Evolutionary conservation across 2,329 filamentous ascomycete species (phyloP), one percentile per base, ranked within the genome.

Genomic region (Lecanosticta acicola): DNA sequence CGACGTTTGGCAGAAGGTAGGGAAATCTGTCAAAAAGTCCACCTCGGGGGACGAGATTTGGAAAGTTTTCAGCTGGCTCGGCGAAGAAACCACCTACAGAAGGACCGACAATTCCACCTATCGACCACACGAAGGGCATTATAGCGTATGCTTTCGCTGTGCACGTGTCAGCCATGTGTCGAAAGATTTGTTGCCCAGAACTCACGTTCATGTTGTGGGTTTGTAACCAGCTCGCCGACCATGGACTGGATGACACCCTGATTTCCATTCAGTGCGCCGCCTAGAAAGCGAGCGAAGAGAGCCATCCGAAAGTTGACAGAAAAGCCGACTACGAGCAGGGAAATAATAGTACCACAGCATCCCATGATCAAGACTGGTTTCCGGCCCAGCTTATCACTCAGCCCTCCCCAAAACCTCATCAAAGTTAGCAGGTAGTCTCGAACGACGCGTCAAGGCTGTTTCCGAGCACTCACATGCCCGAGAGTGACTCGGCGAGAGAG

Each of bases 41-140:
- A 45, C 77, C 74, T 14, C 71, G 60, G 35, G 84, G 80, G 61
- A 95, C 93, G 1, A 79, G 36, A 19, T 74, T 69, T 16, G 91
- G 89, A 66, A 85, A 94, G 16, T 81, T 81, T 29, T 79, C 71
- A 51, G 82, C 78, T 19, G 91, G 90, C 55, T 87, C 82, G 48
- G 89, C 85, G 64, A 95, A 88, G 45, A 84, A 80, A 26, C 91
- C 91, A 48, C 91, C 91, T 54, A 96, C 88, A 4, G 85, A 86
- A 51, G 90, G 86, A 0, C 90, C 90, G 43, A 94, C 76, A 53
- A 95, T 94, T 8, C 87, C 94, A 18, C 90, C 90, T 42, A 95
- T 83, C 38, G 79, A 84, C 89, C 90, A 96, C 5, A 95, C 85
- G 61, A 95, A 95, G 0, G 90, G 90, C 87, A 96, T 94, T 36